Evolutionary conservation across 2,329 filamentous ascomycete genomes (phyloP).

Genomic region (Ramichloridium luteum): DNA sequence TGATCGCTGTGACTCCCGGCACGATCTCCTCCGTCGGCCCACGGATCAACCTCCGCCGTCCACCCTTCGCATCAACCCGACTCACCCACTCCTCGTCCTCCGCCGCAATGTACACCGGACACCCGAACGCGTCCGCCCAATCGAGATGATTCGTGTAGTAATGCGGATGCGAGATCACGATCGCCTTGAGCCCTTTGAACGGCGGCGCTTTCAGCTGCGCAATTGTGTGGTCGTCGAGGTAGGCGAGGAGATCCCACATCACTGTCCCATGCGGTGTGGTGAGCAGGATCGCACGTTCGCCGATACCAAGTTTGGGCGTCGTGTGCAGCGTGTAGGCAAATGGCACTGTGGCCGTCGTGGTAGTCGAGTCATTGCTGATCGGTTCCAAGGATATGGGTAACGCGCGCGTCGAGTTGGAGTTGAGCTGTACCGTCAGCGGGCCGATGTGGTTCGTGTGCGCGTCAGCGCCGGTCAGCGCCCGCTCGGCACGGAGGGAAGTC

Average conservation of each 20-base stretch:
- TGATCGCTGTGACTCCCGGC: slow-evolving; percentile 48
- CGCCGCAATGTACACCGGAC: slow-evolving; percentile 54
- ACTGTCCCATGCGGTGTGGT: slow-evolving; percentile 55
- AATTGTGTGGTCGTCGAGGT: slow-evolving; percentile 54
- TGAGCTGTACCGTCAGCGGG: too few relatives aligned
- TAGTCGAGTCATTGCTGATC: too few relatives aligned
- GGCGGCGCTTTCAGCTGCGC: slow-evolving; percentile 47
- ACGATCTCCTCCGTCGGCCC: slow-evolving; percentile 24
- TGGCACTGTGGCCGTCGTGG: too few relatives aligned
- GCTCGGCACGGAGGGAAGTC: slow-evolving; percentile 52
- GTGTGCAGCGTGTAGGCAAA: too few relatives aligned
- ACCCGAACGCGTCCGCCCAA: slow-evolving; percentile 58
- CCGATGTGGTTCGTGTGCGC: too few relatives aligned
- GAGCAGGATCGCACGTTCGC: slow-evolving; percentile 60
- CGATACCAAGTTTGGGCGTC: slow-evolving; percentile 50
- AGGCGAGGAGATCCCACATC: slow-evolving; percentile 67
- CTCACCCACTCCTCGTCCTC: slow-evolving; percentile 57
- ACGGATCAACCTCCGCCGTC: slow-evolving; percentile 37
- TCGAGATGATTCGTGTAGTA: slow-evolving; percentile 67
- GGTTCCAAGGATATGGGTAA: too few relatives aligned
- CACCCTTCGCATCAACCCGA: slow-evolving; percentile 30
- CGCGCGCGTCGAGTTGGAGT: too few relatives aligned
- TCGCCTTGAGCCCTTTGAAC: slow-evolving; percentile 56
- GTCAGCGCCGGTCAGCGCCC: too few relatives aligned
- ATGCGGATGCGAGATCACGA: slow-evolving; percentile 57